Base-by-base conservation (phyloP, 192 early-diverging fungal species). In the Pilobolus umbonatus region DNA sequence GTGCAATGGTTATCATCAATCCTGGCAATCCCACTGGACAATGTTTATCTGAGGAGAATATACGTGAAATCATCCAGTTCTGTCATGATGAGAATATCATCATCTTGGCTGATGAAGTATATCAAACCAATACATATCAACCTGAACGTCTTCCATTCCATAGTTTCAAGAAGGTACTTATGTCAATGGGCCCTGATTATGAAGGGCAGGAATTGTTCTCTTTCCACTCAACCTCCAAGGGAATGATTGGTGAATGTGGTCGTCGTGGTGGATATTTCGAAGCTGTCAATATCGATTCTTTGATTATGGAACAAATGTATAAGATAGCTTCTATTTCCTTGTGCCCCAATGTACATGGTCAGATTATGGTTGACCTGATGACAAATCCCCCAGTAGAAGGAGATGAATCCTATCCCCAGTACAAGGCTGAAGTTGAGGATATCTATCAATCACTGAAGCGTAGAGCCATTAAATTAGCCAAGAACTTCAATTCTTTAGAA, bases 11-110 rank as follows among this genome's bases (percentile, higher is more conserved):
- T 55, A 91, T 99, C 40, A 97, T 99, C 65, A 99, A 99, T 69
- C 96, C 96, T 14, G 96, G 96, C 29, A 99, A 99, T 82, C 96
- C 96, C 19, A 99, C 96, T 3, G 96, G 96, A 50, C 90, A 92
- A 61, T 90, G 85, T 65, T 78, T 98, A 40, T 69, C 71, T 15
- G 77, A 83, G 65, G 77, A 89, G 36, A 91, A 93, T 66, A 96
- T 98, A 78, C 75, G 72, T 9, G 89, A 93, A 76, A 90, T 98
- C 43, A 84, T 98, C 48, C 76, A 80, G 43, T 94, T 97, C 71
- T 95, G 93, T 72, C 76, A 88, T 61, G 65, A 73, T 44, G 86
- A 99, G 67, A 79, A 66, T 22, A 73, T 99, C 38, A 85, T 96
- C 14, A 62, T 99, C 3, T 67, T 99, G 22, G 96, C 96, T 1